Percentiles rank a stretch among this genome's conserved stretches.
phyloP scores from a whole-genome alignment of 345 rosid genomes.

The Lenwebbia sp. region DNA sequence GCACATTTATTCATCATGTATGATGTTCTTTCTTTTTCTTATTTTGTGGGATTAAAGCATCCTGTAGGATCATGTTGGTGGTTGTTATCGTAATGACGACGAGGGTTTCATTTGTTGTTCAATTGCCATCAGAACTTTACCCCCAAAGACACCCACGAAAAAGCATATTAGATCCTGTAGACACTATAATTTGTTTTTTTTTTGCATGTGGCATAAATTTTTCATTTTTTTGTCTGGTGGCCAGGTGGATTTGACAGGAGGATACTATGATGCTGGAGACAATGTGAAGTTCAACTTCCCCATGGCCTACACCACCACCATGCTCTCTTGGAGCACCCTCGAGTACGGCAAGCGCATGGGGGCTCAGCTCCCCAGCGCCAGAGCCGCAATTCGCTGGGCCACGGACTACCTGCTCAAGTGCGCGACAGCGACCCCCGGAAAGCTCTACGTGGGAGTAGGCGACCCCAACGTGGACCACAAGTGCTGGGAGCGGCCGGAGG shows the following conservation, averaged over 20 bases:
- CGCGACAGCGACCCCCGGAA: slow-evolving; percentile 61
- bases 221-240: not conserved
- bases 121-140: not conserved
- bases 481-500: slow-evolving; percentile 97
- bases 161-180: not conserved
- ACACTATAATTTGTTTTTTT: not conserved
- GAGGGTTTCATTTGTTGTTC: not conserved
- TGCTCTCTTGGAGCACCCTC: slow-evolving; percentile 82
- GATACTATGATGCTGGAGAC: slow-evolving; percentile 94
- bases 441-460: slow-evolving; percentile 87
- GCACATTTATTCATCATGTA: not conserved
- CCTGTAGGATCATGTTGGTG: not conserved
- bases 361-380: slow-evolving; percentile 36
- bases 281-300: slow-evolving; percentile 89
- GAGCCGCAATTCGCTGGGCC: slow-evolving; percentile 75
- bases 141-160: not conserved
- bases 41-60: not conserved
- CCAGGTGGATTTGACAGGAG: slow-evolving; percentile 83
- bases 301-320: slow-evolving; percentile 88
- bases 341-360: slow-evolving; percentile 79
- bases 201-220: not conserved
- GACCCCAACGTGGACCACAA: slow-evolving; percentile 83
- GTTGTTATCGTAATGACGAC: not conserved
- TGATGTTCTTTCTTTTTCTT: not conserved
- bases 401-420: slow-evolving; percentile 81